phyloP scores from a whole-genome alignment of 164 flowering plant genomes.

The Chimonanthus praecox region DNA sequence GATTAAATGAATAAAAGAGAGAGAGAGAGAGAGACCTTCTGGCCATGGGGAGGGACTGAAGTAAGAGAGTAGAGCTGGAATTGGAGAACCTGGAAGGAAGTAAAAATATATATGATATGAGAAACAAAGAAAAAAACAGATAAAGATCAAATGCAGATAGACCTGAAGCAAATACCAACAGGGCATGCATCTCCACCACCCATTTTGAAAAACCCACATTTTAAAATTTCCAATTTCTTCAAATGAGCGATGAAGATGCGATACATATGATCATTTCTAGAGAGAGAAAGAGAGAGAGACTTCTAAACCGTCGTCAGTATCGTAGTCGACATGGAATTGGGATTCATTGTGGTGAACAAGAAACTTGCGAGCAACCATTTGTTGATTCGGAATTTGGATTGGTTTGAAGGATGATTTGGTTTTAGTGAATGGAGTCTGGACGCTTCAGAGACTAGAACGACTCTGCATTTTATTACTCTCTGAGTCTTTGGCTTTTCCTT shows the following conservation, averaged over 20 bases:
- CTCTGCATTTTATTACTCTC: no score
- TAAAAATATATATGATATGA: not conserved
- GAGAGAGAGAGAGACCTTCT: constrained; percentile 42
- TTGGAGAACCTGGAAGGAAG: constrained; percentile 55
- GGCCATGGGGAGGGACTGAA: constrained; percentile 74
- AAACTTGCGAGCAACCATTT: constrained; percentile 64
- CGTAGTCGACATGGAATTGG: constrained; percentile 54
- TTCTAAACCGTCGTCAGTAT: constrained; percentile 70
- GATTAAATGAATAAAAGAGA: not conserved
- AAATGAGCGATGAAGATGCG: no score
- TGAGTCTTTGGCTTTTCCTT: no score
- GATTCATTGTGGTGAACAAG: constrained; percentile 44
- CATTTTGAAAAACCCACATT: no score
- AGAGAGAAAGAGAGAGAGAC: constrained; percentile 25
- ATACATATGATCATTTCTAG: no score
- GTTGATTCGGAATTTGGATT: not conserved
- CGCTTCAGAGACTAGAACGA: no score
- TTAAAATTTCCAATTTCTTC: no score
- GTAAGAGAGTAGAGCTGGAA: constrained; percentile 92
- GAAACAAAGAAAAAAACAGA: constrained; percentile 4
- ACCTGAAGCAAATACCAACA: no score
- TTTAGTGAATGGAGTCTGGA: no score
- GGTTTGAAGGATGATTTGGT: no score
- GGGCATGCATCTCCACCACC: no score
- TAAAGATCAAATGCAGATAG: not conserved